phyloP scores from a whole-genome alignment of 2,329 filamentous ascomycete species.

The Septoria linicola region DNA sequence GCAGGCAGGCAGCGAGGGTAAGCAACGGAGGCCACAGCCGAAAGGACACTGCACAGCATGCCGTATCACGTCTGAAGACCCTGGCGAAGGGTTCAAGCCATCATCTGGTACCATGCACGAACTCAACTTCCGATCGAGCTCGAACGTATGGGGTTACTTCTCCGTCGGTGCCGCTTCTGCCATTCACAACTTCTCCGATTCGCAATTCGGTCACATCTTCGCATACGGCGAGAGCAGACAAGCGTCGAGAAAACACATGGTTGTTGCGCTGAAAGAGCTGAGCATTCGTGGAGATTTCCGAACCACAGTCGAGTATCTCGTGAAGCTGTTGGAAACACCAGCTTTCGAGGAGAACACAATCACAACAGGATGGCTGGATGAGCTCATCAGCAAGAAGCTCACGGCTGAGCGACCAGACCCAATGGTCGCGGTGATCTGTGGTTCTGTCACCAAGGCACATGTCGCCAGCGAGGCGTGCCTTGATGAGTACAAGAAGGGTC shows the following conservation, averaged over 20 bases:
- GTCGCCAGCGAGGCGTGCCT: slow-evolving; percentile 89
- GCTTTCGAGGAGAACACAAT: slow-evolving; percentile 99
- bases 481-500: slow-evolving; percentile 77
- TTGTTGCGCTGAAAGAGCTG: slow-evolving; percentile 94
- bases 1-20: slow-evolving; percentile 75
- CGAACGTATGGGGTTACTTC: slow-evolving; percentile 99
- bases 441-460: slow-evolving; percentile 92
- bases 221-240: slow-evolving; percentile 97
- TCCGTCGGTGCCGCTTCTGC: slow-evolving; percentile 94
- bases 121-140: slow-evolving; percentile 96
- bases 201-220: slow-evolving; percentile 98
- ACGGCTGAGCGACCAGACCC: slow-evolving; percentile 94
- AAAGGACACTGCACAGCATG: slow-evolving; percentile 98
- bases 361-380: slow-evolving; percentile 96
- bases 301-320: slow-evolving; percentile 97
- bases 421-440: slow-evolving; percentile 90
- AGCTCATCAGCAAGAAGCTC: slow-evolving; percentile 96
- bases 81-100: slow-evolving; percentile 98
- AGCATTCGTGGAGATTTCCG: slow-evolving; percentile 99
- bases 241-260: slow-evolving; percentile 98
- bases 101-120: slow-evolving; percentile 99
- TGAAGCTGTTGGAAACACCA: slow-evolving; percentile 96
- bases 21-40: slow-evolving; percentile 84
- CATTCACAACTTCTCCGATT: slow-evolving; percentile 99
- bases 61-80: slow-evolving; percentile 98